phyloP scores from a whole-genome alignment of 164 flowering plant species.

The Paratinospora sagittata region DNA sequence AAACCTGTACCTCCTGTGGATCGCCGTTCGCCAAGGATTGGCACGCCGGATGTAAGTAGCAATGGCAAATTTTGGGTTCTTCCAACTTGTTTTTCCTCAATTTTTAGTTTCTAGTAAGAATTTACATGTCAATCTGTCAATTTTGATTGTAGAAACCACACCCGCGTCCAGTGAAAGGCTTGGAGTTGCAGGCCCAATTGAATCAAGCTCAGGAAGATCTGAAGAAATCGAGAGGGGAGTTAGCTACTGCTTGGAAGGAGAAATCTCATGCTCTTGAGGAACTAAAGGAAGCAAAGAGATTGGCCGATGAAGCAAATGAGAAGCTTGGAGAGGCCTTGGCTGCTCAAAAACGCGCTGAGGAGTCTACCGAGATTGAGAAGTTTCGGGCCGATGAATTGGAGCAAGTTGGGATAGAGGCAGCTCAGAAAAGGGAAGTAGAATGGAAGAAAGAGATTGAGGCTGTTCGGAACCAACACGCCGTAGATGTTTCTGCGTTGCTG shows the following conservation, averaged over 20 bases:
- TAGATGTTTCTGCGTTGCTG: slow-evolving; percentile 62
- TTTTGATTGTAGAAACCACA: slow-evolving; percentile 43
- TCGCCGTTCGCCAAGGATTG: slow-evolving; percentile 55
- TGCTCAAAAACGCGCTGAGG: slow-evolving; percentile 86
- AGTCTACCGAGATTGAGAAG: slow-evolving; percentile 78
- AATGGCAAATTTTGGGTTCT: not conserved
- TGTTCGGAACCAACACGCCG: slow-evolving; percentile 65
- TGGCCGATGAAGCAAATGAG: slow-evolving; percentile 69
- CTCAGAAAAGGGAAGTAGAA: slow-evolving; percentile 71
- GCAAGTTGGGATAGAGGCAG: slow-evolving; percentile 71
- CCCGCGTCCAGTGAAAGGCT: slow-evolving; percentile 43
- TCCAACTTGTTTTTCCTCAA: not conserved
- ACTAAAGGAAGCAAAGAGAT: slow-evolving; percentile 61
- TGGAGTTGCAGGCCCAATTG: slow-evolving; percentile 65
- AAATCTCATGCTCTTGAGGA: slow-evolving; percentile 55
- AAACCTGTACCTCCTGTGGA: slow-evolving; percentile 52
- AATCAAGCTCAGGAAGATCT: slow-evolving; percentile 62
- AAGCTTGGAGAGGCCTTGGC: slow-evolving; percentile 71
- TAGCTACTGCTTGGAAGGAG: slow-evolving; percentile 58
- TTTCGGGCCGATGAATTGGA: slow-evolving; percentile 87
- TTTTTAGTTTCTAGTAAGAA: not conserved
- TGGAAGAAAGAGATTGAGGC: slow-evolving; percentile 71
- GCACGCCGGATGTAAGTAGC: slow-evolving; percentile 61
- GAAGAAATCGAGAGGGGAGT: slow-evolving; percentile 66
- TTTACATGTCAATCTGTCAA: slow-evolving; percentile 7